Conservation (phyloP, 192 early-diverging fungal species). For the Mortierella antarctica region DNA sequence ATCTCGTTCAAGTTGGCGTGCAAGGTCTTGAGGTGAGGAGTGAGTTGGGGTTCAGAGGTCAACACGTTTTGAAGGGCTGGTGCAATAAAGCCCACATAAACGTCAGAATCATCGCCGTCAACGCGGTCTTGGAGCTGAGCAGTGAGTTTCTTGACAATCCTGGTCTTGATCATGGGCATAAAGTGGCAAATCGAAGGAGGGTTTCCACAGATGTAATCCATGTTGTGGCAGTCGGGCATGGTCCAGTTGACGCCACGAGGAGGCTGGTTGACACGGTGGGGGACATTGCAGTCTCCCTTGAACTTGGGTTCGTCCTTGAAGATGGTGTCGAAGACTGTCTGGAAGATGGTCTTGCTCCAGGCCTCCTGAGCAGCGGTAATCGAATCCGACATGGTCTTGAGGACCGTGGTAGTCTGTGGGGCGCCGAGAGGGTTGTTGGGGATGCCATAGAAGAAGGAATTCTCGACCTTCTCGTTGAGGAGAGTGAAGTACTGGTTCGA, state of each 20-base stretch:
- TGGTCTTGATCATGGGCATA: conserved; percentile 58
- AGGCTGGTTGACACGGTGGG: conserved; percentile 60
- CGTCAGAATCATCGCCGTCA: conserved; percentile 37
- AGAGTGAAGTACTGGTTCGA: conserved; percentile 43
- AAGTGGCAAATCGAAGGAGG: conserved; percentile 69
- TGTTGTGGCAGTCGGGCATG: conserved; percentile 60
- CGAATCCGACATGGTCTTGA: conserved; percentile 27
- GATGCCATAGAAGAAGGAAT: conserved; percentile 33
- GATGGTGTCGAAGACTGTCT: conserved; percentile 56
- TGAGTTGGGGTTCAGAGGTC: conserved; percentile 20
- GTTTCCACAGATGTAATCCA: conserved; percentile 70
- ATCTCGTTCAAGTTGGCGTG: conserved; percentile 50
- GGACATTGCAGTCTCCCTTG: conserved; percentile 69
- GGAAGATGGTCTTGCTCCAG: conserved; percentile 38
- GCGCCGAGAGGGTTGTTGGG: conserved; percentile 29
- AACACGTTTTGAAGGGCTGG: conserved; percentile 24
- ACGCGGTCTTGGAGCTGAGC: conserved; percentile 33
- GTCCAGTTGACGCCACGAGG: conserved; percentile 60
- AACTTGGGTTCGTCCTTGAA: conserved; percentile 61
- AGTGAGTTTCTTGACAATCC: conserved; percentile 39
- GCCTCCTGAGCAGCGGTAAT: conserved; percentile 21
- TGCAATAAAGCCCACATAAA: conserved; percentile 30
- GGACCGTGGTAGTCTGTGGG: conserved; percentile 11
- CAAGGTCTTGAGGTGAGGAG: background rate
- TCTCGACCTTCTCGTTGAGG: conserved; percentile 23